phyloP scores from a whole-genome alignment of 2,329 filamentous ascomycete species.

The Hymenoscyphus repandus region DNA sequence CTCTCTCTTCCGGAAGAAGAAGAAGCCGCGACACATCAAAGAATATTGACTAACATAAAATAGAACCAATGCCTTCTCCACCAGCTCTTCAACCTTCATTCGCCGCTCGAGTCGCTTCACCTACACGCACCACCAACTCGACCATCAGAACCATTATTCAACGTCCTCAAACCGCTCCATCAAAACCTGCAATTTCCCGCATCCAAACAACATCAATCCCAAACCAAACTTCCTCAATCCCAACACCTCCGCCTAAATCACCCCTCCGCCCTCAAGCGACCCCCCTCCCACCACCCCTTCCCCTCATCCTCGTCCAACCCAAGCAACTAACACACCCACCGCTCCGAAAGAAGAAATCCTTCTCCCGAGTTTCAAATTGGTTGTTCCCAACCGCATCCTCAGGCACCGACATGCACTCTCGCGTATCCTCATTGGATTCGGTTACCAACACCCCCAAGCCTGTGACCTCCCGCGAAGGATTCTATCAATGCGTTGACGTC shows the following conservation, averaged over 20 bases:
- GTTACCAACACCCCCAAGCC: slow-evolving; percentile 52
- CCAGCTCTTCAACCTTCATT: slow-evolving; percentile 38
- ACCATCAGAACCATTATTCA: slow-evolving; percentile 23
- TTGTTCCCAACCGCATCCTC: slow-evolving; percentile 38
- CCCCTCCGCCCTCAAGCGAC: slow-evolving; percentile 11
- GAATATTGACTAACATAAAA: slow-evolving; percentile 17
- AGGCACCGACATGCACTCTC: slow-evolving; percentile 29
- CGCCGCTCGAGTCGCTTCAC: slow-evolving; percentile 14
- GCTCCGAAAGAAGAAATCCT: slow-evolving; percentile 61
- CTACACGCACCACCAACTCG: slow-evolving; percentile 19
- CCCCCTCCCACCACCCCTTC: slow-evolving; percentile 36
- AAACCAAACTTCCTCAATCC: slow-evolving; percentile 11
- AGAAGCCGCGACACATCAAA: neutral
- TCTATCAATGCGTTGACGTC: slow-evolving; percentile 50
- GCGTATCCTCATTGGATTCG: slow-evolving; percentile 42
- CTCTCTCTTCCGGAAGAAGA: too few species aligned
- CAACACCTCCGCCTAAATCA: slow-evolving; percentile 9
- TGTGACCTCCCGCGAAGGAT: slow-evolving; percentile 47
- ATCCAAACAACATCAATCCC: slow-evolving; percentile 31
- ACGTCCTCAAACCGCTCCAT: slow-evolving; percentile 32
- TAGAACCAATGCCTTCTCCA: slow-evolving; percentile 51
- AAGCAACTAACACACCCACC: slow-evolving; percentile 41
- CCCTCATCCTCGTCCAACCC: slow-evolving; percentile 42
- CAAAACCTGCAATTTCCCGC: slow-evolving; percentile 31
- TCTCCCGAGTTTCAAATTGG: slow-evolving; percentile 57